phyloP scores from a whole-genome alignment of 768 basidiomycete species.

The Rhodotorula taiwanensis region DNA sequence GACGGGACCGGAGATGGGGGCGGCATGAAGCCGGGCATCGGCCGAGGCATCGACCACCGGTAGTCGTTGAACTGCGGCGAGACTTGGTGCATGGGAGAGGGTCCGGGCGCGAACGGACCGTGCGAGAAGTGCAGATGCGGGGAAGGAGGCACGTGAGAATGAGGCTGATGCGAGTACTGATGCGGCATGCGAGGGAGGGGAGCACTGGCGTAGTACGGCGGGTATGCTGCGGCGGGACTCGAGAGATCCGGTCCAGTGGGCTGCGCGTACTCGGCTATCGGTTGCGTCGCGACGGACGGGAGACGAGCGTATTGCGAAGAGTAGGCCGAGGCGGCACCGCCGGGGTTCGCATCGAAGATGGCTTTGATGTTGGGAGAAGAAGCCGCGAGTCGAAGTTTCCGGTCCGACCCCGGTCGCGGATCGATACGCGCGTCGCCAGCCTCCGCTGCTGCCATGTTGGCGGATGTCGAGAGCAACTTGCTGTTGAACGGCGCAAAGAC shows the following conservation, averaged over 20 bases:
- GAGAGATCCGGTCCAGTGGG: neutral
- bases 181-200: conserved; percentile 19
- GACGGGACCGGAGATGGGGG: neutral
- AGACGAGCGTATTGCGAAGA: neutral
- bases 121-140: conserved; percentile 5
- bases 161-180: conserved; percentile 15
- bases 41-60: conserved; percentile 22
- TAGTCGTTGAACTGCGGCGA: conserved; percentile 26
- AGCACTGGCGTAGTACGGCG: conserved; percentile 14
- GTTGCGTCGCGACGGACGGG: neutral
- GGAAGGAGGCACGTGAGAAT: neutral
- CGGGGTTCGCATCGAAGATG: conserved; percentile 56
- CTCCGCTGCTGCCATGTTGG: neutral
- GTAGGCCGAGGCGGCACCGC: conserved; percentile 9
- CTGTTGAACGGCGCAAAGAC: conserved; percentile 95
- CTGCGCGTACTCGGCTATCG: neutral
- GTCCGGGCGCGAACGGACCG: neutral
- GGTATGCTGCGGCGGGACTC: neutral
- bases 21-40: conserved; percentile 17
- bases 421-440: neutral
- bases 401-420: conserved; percentile 61
- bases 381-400: conserved; percentile 63
- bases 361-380: conserved; percentile 95
- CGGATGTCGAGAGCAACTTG: conserved; percentile 66
- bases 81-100: neutral